Evolutionary conservation across 129 eudicot species (phyloP).

Genomic region (Mikania micrantha): DNA sequence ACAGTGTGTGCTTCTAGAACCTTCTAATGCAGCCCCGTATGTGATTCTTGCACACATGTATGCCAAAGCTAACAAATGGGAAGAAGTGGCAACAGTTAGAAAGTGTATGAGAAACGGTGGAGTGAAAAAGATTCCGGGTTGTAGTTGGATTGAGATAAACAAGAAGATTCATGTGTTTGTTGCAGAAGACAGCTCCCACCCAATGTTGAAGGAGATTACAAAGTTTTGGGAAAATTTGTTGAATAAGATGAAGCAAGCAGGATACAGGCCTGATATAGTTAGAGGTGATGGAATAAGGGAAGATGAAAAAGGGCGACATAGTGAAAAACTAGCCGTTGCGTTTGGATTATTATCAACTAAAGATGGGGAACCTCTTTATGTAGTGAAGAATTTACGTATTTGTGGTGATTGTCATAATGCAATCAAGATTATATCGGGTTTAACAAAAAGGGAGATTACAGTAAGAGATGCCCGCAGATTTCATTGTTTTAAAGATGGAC

Average conservation of each 20-base stretch:
- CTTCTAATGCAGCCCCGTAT: constrained; percentile 70
- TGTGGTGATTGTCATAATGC: constrained; percentile 87
- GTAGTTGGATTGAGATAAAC: constrained; percentile 83
- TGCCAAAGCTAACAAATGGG: constrained; percentile 53
- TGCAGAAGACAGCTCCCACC: constrained; percentile 68
- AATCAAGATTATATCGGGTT: constrained; percentile 47
- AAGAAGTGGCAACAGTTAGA: constrained; percentile 53
- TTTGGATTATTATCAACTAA: constrained; percentile 55
- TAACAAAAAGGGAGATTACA: constrained; percentile 67
- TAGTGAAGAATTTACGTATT: constrained; percentile 67
- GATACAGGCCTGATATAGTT: constrained; percentile 56
- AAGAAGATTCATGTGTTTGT: constrained; percentile 70
- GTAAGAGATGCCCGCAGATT: constrained; percentile 79
- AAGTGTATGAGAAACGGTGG: constrained; percentile 48
- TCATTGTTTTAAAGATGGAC: constrained; percentile 69
- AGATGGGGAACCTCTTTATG: constrained; percentile 49
- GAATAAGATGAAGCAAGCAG: constrained; percentile 45
- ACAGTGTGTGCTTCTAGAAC: constrained; percentile 46
- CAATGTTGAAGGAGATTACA: constrained; percentile 50
- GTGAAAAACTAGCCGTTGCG: constrained; percentile 79
- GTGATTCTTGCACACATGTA: constrained; percentile 70
- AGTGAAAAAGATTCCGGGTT: constrained; percentile 77
- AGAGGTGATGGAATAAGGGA: constrained; percentile 38
- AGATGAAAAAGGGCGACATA: constrained; percentile 50
- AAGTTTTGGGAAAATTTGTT: constrained; percentile 49